Base-by-base conservation (phyloP, 208 protist species). In the Wallacemonas sp. region DNA sequence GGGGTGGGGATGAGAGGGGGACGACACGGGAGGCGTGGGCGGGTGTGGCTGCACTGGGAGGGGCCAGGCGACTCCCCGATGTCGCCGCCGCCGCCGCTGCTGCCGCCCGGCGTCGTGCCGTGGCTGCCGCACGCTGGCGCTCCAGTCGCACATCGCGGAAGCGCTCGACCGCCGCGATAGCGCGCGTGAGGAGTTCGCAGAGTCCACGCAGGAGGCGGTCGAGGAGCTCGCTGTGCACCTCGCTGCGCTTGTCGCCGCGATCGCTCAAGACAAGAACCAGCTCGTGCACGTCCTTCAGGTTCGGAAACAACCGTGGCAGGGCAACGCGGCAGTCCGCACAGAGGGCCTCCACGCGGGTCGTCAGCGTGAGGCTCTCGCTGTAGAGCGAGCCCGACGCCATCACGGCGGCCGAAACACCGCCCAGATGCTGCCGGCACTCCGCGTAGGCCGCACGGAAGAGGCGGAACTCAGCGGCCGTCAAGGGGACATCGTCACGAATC, bases 381-480 rank as follows among this genome's bases (percentile, higher is more conserved):
- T 87, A 65, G 18, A 63, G 76, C 2, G 75, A 84, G 20, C 75
- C 75, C 20, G 80, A 67, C 4, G 68, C 55, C 63, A 89, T 68
- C 29, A 77, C 67, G 38, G 48, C 67, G 14, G 77, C 55, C 11
- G 79, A 71, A 28, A 94, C 82, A n/a, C 82, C 77, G 54, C 77
- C 83, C 3, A 94, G 70, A 55, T 84, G 86, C 63, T 93, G 78
- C 18, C 77, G 74, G 45, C 78, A 77, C 68, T 84, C 84, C 26
- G 73, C 77, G 36, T 85, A 89, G 32, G 84, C 81, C 0, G 71
- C 67, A 14, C 77, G 79, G 48, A 96, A 90, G n/a, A 84, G 74
- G 12, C 67, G 62, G 48, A 94, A 85, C 55, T 90, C 82, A 16
- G 68, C 64, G 39, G 57, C 12, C 2, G 61, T 68, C 7, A 96